A percentile compares a stretch with the other conserved stretches of the same genome.
Conservation (phyloP, 139 green algal genomes). For the Coelastrella sp. region DNA sequence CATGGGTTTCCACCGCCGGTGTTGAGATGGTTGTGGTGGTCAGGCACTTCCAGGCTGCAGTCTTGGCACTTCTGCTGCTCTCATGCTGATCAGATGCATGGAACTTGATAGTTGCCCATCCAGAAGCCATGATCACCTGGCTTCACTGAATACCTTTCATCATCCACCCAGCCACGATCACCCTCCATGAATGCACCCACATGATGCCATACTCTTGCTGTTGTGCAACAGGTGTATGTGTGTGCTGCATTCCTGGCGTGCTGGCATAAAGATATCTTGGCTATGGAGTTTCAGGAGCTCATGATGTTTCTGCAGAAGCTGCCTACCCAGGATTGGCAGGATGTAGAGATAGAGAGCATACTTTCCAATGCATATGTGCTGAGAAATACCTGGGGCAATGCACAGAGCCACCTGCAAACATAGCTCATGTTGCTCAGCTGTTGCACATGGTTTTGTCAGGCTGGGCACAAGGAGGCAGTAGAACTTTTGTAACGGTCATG, state of each 20-base stretch:
- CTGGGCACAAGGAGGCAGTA: too few relatives aligned
- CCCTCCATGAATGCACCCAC: background rate
- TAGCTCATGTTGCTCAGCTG: background rate
- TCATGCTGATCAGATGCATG: too few relatives aligned
- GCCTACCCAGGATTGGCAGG: conserved; percentile 80
- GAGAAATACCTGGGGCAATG: conserved; percentile 78
- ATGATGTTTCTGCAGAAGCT: conserved; percentile 81
- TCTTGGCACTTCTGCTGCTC: too few relatives aligned
- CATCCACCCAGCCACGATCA: too few relatives aligned
- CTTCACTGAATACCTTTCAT: too few relatives aligned
- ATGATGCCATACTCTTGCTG: background rate
- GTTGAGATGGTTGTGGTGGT: too few relatives aligned
- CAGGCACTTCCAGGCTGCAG: too few relatives aligned
- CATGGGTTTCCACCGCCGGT: background rate
- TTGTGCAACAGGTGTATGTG: conserved; percentile 68
- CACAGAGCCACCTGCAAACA: conserved; percentile 75
- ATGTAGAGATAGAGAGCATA: conserved; percentile 87
- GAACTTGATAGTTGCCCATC: too few relatives aligned
- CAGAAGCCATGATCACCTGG: too few relatives aligned
- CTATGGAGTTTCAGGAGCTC: conserved; percentile 86
- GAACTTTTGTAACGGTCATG: too few relatives aligned
- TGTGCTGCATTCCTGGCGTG: conserved; percentile 81
- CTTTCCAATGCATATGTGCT: conserved; percentile 88
- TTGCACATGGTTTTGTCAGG: too few relatives aligned
- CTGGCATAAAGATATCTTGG: conserved; percentile 73